A percentile compares a stretch with the other conserved stretches of the same genome.
phyloP scores from a whole-genome alignment of 169 alveolate species.

The Toxoplasma gondii region DNA sequence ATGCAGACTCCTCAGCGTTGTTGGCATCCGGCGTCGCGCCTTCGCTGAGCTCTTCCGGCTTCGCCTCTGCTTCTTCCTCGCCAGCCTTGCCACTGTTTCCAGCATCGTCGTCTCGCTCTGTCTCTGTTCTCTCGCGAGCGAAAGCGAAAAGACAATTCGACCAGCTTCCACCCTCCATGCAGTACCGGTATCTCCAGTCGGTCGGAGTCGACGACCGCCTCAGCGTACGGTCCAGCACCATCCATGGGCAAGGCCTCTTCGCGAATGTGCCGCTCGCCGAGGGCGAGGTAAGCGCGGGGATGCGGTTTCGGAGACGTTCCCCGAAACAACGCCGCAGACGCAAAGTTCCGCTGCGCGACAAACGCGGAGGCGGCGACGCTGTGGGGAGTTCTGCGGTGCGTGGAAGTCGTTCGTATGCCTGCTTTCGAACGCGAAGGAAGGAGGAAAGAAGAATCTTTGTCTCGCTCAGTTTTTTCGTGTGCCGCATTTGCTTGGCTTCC shows the following conservation, averaged over 20 bases:
- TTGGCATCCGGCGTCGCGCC: not conserved
- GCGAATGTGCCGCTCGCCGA: constrained; percentile 83
- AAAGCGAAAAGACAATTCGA: constrained; percentile 49
- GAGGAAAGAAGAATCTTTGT: not conserved
- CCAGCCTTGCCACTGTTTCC: not conserved
- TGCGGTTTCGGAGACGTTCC: not conserved
- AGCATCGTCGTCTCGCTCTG: not conserved
- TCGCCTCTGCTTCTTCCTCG: not conserved
- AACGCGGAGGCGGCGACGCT: not conserved
- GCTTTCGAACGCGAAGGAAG: not conserved
- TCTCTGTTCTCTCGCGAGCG: constrained; percentile 21
- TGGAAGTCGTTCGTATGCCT: not conserved
- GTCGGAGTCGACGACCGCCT: constrained; percentile 71
- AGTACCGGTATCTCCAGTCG: constrained; percentile 65
- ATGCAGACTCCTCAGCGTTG: not conserved
- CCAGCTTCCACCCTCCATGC: constrained; percentile 72
- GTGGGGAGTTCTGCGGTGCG: not conserved
- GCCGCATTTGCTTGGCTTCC: not conserved
- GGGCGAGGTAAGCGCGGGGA: constrained; percentile 75
- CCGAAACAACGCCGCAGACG: no score
- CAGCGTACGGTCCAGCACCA: constrained; percentile 73
- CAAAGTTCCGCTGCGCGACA: no score
- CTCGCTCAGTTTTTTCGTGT: not conserved
- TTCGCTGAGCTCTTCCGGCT: not conserved
- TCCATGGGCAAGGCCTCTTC: constrained; percentile 92